Base-by-base conservation (phyloP, 768 basidiomycete genomes). In the Coprinellus aureogranulatus region DNA sequence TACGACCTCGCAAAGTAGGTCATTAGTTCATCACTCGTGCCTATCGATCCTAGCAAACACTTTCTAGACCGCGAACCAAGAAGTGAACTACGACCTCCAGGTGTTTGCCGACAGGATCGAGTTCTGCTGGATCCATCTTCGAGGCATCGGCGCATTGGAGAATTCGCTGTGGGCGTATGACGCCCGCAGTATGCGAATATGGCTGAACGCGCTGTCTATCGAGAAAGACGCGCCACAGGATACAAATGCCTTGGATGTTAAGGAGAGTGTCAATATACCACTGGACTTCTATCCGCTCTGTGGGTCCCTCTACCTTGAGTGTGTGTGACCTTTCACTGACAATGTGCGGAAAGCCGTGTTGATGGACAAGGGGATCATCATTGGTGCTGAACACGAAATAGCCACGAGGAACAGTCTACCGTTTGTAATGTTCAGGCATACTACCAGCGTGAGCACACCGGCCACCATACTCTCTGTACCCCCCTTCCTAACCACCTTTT, bases 351-450 rank as follows among this genome's bases (percentile, higher is more conserved):
- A 64, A 98, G 96, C 96, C 57, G 94, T 94, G 6, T 81, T 99
- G 25, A 98, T 98, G 94, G 95, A 98, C 71, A 99, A 98, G 68
- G 96, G 95, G 1, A 97, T 99, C 62, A 94, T 99, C 61, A 94
- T 98, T 63, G 96, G 96, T 8, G 92, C 90, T 26, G 95, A 98
- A 62, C 85, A 94, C 57, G 96, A 99, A 70, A 83, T 85, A 2
- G 87, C 85, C 2, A 79, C 87, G 16, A 81, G 91, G 53, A 73
- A 80, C 25, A 90, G 87, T 56, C 75, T 98, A 9, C 85, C 94
- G 1, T 97, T 97, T 68, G 87, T 89, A 14, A 88, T 95, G 75
- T 98, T 96, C 74, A 83, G 94, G 51, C 90, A 96, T 71, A 83
- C 89, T 20, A 97, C 94, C 0, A 93, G 89, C 63, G 94, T 95